A percentile compares a stretch with the other conserved stretches of the same genome.
phyloP scores from a whole-genome alignment of 192 early-diverging fungal genomes.

The Linnemannia elongata region DNA sequence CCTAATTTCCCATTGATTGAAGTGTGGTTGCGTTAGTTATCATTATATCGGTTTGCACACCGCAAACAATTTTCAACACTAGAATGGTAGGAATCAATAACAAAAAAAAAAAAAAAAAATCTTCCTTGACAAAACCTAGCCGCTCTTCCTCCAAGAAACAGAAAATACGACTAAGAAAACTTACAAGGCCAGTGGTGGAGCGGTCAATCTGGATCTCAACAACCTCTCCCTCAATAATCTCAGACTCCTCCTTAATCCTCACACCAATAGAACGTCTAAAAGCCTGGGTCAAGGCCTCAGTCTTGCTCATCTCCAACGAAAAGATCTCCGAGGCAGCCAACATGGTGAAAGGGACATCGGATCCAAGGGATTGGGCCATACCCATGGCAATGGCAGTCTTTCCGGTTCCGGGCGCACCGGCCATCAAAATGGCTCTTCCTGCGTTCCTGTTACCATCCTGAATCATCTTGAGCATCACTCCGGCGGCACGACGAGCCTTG shows the following conservation, averaged over 20 bases:
- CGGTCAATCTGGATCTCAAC: slow-evolving; percentile 98
- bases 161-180: slow-evolving; percentile 8
- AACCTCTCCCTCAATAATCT: slow-evolving; percentile 98
- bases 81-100: background rate
- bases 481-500: slow-evolving; percentile 95
- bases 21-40: too few species aligned
- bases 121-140: background rate
- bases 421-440: slow-evolving; percentile 97
- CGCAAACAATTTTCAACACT: background rate
- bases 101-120: too few species aligned
- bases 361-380: slow-evolving; percentile 95
- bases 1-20: slow-evolving; percentile 59
- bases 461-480: slow-evolving; percentile 96
- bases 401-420: slow-evolving; percentile 97
- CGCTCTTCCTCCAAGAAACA: background rate
- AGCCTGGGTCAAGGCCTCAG: slow-evolving; percentile 97
- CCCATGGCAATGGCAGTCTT: slow-evolving; percentile 99
- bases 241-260: slow-evolving; percentile 98
- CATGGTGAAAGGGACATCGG: slow-evolving; percentile 98
- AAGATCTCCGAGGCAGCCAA: slow-evolving; percentile 98
- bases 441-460: slow-evolving; percentile 96
- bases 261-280: slow-evolving; percentile 98
- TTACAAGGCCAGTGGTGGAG: slow-evolving; percentile 88
- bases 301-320: slow-evolving; percentile 98
- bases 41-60: too few species aligned